These are phyloP conservation scores for Torrubiellomyces zombiae DNA, from an alignment of 2,329 filamentous ascomycete genomes.

Conservation along the genomic window DNA sequence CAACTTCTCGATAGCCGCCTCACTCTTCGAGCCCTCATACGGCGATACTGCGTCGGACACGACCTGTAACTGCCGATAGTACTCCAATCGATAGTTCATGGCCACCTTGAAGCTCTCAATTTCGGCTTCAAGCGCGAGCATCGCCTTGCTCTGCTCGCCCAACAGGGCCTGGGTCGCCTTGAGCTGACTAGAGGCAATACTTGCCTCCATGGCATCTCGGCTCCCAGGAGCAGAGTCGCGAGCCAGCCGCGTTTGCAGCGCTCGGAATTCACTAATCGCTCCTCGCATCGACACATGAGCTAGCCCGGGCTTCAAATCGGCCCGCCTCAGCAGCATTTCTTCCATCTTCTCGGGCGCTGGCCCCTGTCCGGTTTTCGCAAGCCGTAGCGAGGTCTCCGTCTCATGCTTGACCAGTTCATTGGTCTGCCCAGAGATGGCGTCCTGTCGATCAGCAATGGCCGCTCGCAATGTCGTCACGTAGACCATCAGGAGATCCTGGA, in stretches of 20 bases:
- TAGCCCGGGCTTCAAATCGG: constrained; percentile 28
- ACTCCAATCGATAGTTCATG: constrained; percentile 78
- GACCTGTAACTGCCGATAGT: constrained; percentile 76
- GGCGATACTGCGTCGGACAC: constrained; percentile 79
- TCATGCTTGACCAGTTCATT: constrained; percentile 65
- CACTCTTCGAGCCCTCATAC: constrained; percentile 46
- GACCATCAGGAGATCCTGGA: constrained; percentile 77
- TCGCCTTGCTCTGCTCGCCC: constrained; percentile 32
- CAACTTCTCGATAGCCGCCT: constrained; percentile 23
- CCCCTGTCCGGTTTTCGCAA: constrained; percentile 47
- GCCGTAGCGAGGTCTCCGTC: constrained; percentile 39
- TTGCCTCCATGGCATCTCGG: constrained; percentile 50
- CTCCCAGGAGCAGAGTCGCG: constrained; percentile 10
- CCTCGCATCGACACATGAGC: constrained; percentile 50
- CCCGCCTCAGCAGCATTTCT: constrained; percentile 31
- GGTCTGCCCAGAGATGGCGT: constrained; percentile 58
- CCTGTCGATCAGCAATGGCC: constrained; percentile 61
- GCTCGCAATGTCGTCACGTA: constrained; percentile 68
- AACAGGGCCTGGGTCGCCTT: constrained; percentile 38
- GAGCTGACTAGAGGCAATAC: constrained; percentile 48
- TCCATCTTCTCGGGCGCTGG: constrained; percentile 51
- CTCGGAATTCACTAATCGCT: constrained; percentile 52
- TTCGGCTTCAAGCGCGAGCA: constrained; percentile 44
- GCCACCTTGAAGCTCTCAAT: constrained; percentile 57
- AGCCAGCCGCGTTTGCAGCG: constrained; percentile 32